Evolutionary conservation across 2,329 filamentous ascomycete species (phyloP).

Genomic region (Neofusicoccum sp.): DNA sequence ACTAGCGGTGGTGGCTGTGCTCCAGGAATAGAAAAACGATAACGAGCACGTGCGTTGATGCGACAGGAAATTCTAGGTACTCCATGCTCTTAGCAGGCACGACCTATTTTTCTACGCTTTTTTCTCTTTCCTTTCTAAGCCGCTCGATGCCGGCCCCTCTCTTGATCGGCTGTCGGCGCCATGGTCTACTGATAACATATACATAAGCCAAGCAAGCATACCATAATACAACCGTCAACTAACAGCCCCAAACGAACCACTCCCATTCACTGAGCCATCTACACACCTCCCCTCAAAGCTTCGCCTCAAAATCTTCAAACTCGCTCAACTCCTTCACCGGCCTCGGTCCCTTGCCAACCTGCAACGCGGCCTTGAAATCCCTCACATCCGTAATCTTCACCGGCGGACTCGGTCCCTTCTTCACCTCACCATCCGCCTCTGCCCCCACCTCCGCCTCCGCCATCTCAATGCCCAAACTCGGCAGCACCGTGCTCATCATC

Average conservation of each 20-base stretch:
- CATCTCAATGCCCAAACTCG: conserved; percentile 44
- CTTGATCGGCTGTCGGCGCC: too few relatives aligned
- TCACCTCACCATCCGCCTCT: conserved; percentile 35
- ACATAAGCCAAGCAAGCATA: background rate
- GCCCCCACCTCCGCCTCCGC: conserved; percentile 27
- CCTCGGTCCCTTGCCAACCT: conserved; percentile 68
- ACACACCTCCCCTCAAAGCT: conserved; percentile 57
- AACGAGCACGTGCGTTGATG: too few relatives aligned
- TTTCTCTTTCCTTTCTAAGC: background rate
- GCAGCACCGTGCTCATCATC: conserved; percentile 46
- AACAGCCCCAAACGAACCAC: too few relatives aligned
- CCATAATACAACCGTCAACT: too few relatives aligned
- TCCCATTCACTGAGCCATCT: background rate
- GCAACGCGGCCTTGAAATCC: conserved; percentile 73
- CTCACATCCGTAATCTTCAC: conserved; percentile 73
- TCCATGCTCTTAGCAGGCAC: too few relatives aligned
- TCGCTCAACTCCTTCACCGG: conserved; percentile 74
- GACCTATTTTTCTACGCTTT: background rate
- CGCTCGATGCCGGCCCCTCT: too few relatives aligned
- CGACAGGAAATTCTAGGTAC: background rate
- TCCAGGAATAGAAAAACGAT: too few relatives aligned
- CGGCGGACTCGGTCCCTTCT: conserved; percentile 39
- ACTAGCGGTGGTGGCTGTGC: too few relatives aligned
- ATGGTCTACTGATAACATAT: too few relatives aligned
- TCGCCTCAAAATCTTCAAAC: conserved; percentile 82